These are phyloP conservation scores for Funneliformis caledonium DNA, from an alignment of 371 early-diverging fungal species.

Conservation along the genomic window DNA sequence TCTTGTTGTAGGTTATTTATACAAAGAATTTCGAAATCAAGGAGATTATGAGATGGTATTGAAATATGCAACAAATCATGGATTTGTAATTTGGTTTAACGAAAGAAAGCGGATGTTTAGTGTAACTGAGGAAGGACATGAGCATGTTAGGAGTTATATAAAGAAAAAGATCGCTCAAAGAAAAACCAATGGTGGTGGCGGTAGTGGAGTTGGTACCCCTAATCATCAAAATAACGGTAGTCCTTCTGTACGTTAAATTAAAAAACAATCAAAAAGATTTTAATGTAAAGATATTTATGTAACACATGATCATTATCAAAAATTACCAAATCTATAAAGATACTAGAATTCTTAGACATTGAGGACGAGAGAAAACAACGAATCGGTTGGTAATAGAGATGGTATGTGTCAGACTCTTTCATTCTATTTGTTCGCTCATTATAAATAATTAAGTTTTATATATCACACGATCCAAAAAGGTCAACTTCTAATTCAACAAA, in stretches of 20 bases:
- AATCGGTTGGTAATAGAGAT: not conserved
- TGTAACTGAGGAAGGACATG: slow-evolving; percentile 60
- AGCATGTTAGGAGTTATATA: slow-evolving; percentile 43
- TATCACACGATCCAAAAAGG: not conserved
- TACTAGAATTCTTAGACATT: no score
- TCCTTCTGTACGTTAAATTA: not conserved
- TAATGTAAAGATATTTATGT: no score
- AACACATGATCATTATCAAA: no score
- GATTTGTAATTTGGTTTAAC: slow-evolving; percentile 79
- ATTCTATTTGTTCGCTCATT: not conserved
- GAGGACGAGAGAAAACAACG: no score
- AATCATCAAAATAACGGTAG: not conserved
- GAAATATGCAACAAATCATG: slow-evolving; percentile 78
- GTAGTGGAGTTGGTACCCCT: not conserved
- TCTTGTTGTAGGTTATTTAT: slow-evolving; percentile 66
- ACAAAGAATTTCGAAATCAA: slow-evolving; percentile 78
- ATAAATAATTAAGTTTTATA: no score
- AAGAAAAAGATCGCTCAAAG: slow-evolving; percentile 30
- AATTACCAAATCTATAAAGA: no score
- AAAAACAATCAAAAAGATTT: no score
- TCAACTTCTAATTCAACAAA: not conserved
- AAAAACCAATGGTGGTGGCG: not conserved
- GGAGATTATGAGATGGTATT: slow-evolving; percentile 78
- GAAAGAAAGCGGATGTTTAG: slow-evolving; percentile 64
- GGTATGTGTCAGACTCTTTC: not conserved